These are phyloP conservation scores for Rhizoclosmatium globosum DNA, from an alignment of 192 early-diverging fungal species.

Conservation along the genomic window DNA sequence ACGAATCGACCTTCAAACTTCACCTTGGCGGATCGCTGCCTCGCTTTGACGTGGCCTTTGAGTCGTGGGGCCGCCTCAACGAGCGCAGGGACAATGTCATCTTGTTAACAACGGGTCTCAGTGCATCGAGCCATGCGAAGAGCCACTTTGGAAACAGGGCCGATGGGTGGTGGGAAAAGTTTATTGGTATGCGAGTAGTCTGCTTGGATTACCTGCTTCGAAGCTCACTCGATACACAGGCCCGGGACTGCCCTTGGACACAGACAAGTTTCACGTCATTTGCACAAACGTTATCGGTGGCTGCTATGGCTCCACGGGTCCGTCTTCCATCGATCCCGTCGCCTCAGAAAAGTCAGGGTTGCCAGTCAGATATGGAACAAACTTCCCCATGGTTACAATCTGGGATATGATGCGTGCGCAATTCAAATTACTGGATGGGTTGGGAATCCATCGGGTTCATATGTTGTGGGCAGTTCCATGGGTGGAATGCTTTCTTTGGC, in stretches of 20 bases:
- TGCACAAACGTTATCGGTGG: conserved; percentile 97
- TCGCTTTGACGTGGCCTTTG: conserved; percentile 86
- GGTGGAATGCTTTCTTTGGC: conserved; percentile 95
- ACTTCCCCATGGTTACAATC: conserved; percentile 57
- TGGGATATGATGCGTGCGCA: conserved; percentile 97
- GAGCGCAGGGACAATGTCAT: conserved; percentile 82
- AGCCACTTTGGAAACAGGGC: conserved; percentile 79
- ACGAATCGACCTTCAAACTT: conserved; percentile 67
- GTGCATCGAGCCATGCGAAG: conserved; percentile 90
- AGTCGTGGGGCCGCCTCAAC: conserved; percentile 94
- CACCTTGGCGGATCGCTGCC: conserved; percentile 86
- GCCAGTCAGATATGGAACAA: conserved; percentile 74
- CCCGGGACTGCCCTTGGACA: conserved; percentile 90
- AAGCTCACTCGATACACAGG: conserved; percentile 41
- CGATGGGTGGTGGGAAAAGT: conserved; percentile 97
- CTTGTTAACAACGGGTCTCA: conserved; percentile 92
- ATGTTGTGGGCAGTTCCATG: conserved; percentile 89
- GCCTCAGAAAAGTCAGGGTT: conserved; percentile 37
- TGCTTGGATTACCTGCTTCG: neutral
- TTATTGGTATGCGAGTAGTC: conserved; percentile 66
- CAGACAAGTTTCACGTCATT: conserved; percentile 92
- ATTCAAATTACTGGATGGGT: conserved; percentile 80
- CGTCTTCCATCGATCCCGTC: conserved; percentile 79
- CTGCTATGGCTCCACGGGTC: conserved; percentile 96
- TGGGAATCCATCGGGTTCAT: conserved; percentile 83